Percentiles rank a stretch among this genome's conserved stretches.
Conservation (phyloP, 2,329 filamentous ascomycete species). For the Ophiobolus disseminans region DNA sequence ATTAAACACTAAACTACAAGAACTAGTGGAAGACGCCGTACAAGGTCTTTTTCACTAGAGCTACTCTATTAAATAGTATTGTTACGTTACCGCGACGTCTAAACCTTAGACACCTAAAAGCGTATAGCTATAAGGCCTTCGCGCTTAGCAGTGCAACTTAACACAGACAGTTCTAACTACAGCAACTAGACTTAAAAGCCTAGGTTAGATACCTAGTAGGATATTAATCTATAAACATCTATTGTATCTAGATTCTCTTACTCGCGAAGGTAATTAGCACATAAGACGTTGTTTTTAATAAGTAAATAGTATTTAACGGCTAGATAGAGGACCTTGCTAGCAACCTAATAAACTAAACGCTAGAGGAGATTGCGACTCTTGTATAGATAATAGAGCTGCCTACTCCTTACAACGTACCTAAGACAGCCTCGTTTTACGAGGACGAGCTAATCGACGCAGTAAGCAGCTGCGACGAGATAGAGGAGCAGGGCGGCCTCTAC, state of each 20-base stretch:
- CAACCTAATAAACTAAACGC: constrained; percentile 11
- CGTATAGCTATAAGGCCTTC: constrained; percentile 13
- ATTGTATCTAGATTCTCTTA: constrained; percentile 6
- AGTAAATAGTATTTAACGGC: constrained; percentile 8
- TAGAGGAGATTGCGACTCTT: constrained; percentile 6
- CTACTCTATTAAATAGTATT: not conserved
- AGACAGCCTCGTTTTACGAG: constrained; percentile 1
- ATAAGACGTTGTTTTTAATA: constrained; percentile 7
- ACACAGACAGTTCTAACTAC: constrained; percentile 1
- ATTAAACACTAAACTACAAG: constrained; percentile 8
- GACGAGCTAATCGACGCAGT: not conserved
- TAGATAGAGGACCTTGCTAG: constrained; percentile 12
- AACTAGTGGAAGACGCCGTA: constrained; percentile 14
- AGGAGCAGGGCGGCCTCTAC: not conserved
- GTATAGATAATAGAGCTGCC: constrained; percentile 3
- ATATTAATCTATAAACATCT: constrained; percentile 11
- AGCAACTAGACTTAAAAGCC: constrained; percentile 7
- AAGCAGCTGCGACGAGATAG: not conserved
- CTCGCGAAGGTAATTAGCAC: constrained; percentile 10
- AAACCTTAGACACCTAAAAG: constrained; percentile 9
- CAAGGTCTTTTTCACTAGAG: constrained; percentile 8
- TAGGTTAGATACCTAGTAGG: constrained; percentile 12
- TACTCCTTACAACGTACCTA: not conserved
- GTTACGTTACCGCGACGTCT: constrained; percentile 1
- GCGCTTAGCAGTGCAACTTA: constrained; percentile 2